Evolutionary conservation across 768 basidiomycete genomes (phyloP).

Genomic region (Suillus subalutaceus): DNA sequence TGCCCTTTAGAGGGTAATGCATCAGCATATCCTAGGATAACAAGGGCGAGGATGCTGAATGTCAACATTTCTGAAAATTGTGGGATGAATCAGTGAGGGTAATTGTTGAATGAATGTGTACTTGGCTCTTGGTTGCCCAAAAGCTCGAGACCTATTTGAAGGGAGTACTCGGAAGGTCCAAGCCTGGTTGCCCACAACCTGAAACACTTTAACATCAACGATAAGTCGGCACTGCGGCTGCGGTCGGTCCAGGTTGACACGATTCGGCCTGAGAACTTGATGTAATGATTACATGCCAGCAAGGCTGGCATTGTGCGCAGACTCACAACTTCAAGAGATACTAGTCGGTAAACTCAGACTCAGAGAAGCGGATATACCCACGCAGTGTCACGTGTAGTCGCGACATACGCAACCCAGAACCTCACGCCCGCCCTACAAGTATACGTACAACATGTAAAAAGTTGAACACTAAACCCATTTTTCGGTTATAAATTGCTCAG

Average conservation of each 20-base stretch:
- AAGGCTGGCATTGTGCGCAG: background rate
- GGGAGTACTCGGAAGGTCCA: too few relatives aligned
- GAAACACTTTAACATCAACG: background rate
- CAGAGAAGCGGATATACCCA: too few relatives aligned
- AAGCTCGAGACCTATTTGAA: background rate
- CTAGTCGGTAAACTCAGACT: too few relatives aligned
- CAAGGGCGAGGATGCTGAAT: conserved; percentile 2
- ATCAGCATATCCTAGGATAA: background rate
- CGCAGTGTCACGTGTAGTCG: too few relatives aligned
- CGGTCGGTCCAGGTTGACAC: background rate
- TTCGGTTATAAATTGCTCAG: background rate
- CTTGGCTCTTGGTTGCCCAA: background rate
- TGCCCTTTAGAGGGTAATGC: conserved; percentile 1
- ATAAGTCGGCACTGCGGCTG: background rate
- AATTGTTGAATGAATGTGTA: conserved; percentile 1
- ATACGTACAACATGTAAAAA: background rate
- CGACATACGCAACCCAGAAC: background rate
- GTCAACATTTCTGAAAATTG: conserved; percentile 1
- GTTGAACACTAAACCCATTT: background rate
- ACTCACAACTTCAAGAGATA: background rate
- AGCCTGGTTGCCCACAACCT: background rate
- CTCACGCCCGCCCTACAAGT: background rate
- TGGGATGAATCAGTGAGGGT: background rate
- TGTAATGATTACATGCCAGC: background rate
- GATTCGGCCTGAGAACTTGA: background rate